phyloP scores from a whole-genome alignment of 1,139 yeast genomes.

The Suhomyces kunorum region DNA sequence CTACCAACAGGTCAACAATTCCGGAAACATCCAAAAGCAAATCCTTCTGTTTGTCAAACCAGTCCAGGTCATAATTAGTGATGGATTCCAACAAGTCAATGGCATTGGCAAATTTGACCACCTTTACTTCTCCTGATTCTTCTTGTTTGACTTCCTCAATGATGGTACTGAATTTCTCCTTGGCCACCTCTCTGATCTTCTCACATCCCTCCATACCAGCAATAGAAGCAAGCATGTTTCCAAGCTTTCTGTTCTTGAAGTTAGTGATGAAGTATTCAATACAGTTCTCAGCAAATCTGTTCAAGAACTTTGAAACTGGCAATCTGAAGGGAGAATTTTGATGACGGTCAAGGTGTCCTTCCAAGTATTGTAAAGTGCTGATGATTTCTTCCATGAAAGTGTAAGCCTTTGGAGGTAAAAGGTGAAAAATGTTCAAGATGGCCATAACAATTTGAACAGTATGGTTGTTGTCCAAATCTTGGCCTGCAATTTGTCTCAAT shows the following conservation, averaged over 20 bases:
- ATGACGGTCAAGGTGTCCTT: conserved; percentile 80
- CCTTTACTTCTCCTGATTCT: conserved; percentile 53
- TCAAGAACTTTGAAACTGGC: conserved; percentile 87
- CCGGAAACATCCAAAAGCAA: conserved; percentile 49
- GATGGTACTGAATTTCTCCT: conserved; percentile 49
- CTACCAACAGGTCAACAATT: conserved; percentile 46
- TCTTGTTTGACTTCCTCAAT: conserved; percentile 45
- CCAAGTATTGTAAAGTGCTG: conserved; percentile 72
- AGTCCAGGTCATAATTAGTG: conserved; percentile 52
- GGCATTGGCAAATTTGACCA: conserved; percentile 68
- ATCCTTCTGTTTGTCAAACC: conserved; percentile 61
- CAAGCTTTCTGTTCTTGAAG: conserved; percentile 67
- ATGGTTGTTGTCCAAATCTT: conserved; percentile 75
- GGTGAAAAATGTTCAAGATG: conserved; percentile 86
- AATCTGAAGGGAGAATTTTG: conserved; percentile 85
- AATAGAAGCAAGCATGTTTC: conserved; percentile 65
- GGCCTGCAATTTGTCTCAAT: conserved; percentile 67
- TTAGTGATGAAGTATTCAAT: conserved; percentile 69
- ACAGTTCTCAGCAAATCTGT: conserved; percentile 79
- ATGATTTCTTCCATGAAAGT: conserved; percentile 88
- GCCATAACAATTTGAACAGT: conserved; percentile 87
- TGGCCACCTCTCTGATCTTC: conserved; percentile 56
- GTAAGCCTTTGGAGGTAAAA: conserved; percentile 88
- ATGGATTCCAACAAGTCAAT: conserved; percentile 64
- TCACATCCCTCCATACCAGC: conserved; percentile 60